A percentile compares a stretch with the other conserved stretches of the same genome.
Evolutionary conservation across 768 basidiomycete species (phyloP).

Genomic region (Amanita molliuscula): DNA sequence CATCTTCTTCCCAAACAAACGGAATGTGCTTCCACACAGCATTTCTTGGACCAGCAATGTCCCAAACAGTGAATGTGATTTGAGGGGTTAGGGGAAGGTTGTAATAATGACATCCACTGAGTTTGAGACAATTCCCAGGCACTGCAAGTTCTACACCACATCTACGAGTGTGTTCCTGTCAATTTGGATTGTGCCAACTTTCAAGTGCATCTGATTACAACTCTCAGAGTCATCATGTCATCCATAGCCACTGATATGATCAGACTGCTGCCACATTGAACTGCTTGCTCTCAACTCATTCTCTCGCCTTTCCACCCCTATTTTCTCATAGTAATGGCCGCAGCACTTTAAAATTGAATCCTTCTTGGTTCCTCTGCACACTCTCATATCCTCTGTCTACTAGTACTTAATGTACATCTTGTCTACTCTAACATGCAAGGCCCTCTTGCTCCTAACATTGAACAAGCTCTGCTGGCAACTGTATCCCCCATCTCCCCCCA

Average conservation of each 20-base stretch:
- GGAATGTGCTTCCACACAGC: constrained; percentile 83
- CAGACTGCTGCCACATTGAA: constrained; percentile 12
- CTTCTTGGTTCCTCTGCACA: constrained; percentile 16
- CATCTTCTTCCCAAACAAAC: constrained; percentile 91
- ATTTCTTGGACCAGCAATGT: constrained; percentile 75
- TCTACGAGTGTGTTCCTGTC: too few species aligned
- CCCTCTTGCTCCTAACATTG: constrained; percentile 53
- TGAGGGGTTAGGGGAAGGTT: constrained; percentile 87
- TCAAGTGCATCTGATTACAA: constrained; percentile 24
- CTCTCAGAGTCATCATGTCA: constrained; percentile 30
- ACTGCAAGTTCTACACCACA: too few species aligned
- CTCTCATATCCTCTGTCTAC: constrained; percentile 21
- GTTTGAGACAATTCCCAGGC: too few species aligned
- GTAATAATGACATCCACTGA: too few species aligned
- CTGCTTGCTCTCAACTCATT: constrained; percentile 8
- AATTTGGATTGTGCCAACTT: too few species aligned
- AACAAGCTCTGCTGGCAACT: constrained; percentile 76
- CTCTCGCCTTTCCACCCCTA: not conserved
- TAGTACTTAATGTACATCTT: constrained; percentile 29
- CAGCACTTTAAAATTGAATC: constrained; percentile 3
- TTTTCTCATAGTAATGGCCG: constrained; percentile 1
- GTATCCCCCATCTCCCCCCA: constrained; percentile 38
- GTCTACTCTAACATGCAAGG: constrained; percentile 57
- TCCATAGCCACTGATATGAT: constrained; percentile 11
- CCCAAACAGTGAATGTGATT: constrained; percentile 92